These are phyloP conservation scores for Pseudogymnoascus sp. DNA, from an alignment of 2,329 filamentous ascomycete species.

Conservation along the genomic window DNA sequence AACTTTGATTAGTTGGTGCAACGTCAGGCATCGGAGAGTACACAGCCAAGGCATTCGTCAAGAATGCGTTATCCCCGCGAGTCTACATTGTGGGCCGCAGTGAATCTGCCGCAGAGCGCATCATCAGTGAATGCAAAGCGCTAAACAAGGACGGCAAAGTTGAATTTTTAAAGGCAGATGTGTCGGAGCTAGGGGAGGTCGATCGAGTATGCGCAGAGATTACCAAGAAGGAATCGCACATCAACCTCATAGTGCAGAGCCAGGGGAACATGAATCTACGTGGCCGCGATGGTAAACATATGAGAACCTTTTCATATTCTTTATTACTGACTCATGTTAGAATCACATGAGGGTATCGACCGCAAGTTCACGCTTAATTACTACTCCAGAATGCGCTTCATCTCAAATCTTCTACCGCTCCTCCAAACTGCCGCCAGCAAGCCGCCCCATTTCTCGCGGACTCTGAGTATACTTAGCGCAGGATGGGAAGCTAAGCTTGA, in stretches of 20 bases:
- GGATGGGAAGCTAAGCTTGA: conserved; percentile 44
- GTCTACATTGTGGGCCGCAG: conserved; percentile 43
- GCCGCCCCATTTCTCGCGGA: conserved; percentile 40
- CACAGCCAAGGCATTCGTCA: conserved; percentile 37
- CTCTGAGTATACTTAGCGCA: conserved; percentile 46
- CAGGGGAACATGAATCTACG: conserved; percentile 36
- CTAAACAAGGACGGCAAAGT: conserved; percentile 38
- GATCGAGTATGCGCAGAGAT: conserved; percentile 44
- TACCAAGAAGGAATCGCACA: conserved; percentile 37
- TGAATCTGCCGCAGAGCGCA: conserved; percentile 31
- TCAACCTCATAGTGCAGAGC: conserved; percentile 49
- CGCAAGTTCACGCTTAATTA: conserved; percentile 30
- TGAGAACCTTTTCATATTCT: not conserved
- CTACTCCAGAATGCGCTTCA: conserved; percentile 51
- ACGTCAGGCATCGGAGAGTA: conserved; percentile 44
- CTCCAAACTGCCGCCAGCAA: conserved; percentile 29
- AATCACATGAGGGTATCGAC: conserved; percentile 23
- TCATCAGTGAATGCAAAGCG: conserved; percentile 34
- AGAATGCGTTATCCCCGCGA: conserved; percentile 32
- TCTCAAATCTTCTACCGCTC: conserved; percentile 47
- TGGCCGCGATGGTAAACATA: conserved; percentile 19
- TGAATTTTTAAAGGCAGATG: conserved; percentile 39
- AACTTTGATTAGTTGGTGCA: conserved; percentile 29
- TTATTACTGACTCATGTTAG: conserved; percentile 13
- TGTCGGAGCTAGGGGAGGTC: conserved; percentile 39